Conservation (phyloP, 1,139 yeast genomes). For the Chernovozyma aurita region DNA sequence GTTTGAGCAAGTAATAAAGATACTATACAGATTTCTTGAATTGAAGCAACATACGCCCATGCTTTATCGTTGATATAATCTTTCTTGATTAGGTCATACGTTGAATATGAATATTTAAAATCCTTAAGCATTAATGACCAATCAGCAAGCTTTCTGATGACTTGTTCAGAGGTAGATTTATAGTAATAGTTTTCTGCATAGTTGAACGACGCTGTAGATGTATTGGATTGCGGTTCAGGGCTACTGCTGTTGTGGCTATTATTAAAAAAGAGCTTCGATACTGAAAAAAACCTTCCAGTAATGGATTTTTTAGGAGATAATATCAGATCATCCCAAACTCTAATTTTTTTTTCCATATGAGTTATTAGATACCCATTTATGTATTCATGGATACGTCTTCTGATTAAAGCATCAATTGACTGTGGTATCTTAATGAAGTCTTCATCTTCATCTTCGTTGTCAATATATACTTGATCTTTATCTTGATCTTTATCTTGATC, state of each 20-base stretch:
- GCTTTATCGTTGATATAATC: conserved; percentile 79
- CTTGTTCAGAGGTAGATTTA: conserved; percentile 66
- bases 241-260: conserved; percentile 14
- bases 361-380: conserved; percentile 61
- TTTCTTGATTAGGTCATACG: conserved; percentile 77
- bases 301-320: conserved; percentile 68
- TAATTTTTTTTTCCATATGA: conserved; percentile 71
- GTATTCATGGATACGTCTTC: conserved; percentile 46
- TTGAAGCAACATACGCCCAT: conserved; percentile 77
- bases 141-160: conserved; percentile 80
- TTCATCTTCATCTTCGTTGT: conserved; percentile 5
- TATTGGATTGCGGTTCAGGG: conserved; percentile 8
- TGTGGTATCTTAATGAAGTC: conserved; percentile 25
- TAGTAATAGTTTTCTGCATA: conserved; percentile 50
- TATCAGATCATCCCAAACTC: conserved; percentile 74
- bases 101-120: conserved; percentile 77
- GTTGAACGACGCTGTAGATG: conserved; percentile 26
- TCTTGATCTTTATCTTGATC: neutral
- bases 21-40: conserved; percentile 82
- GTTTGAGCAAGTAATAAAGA: conserved; percentile 69
- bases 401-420: conserved; percentile 36
- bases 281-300: conserved; percentile 70
- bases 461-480: conserved; percentile 6
- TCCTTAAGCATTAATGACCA: conserved; percentile 89
- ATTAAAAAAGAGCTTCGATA: conserved; percentile 54